Evolutionary conservation across 2,329 filamentous ascomycete genomes (phyloP).

Genomic region (Fusarium staphyleae): DNA sequence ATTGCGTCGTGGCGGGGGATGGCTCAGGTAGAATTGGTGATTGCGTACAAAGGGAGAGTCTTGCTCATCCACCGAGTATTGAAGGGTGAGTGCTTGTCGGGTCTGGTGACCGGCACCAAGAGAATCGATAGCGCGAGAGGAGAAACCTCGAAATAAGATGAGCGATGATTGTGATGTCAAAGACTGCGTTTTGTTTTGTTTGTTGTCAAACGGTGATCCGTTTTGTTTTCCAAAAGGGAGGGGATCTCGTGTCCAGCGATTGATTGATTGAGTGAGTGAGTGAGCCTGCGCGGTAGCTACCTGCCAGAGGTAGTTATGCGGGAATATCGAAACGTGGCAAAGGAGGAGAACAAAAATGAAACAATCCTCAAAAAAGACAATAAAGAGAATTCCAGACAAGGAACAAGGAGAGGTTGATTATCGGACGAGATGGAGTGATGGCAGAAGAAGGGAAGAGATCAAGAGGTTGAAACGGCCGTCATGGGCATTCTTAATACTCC

Average conservation of each 20-base stretch:
- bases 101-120: slow-evolving; percentile 34
- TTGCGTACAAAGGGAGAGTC: slow-evolving; percentile 37
- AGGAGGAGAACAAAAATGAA: background rate
- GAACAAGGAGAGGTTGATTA: slow-evolving; percentile 2
- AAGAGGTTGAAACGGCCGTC: slow-evolving; percentile 27
- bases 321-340: slow-evolving; percentile 29
- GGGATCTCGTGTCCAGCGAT: background rate
- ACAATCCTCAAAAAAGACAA: no score
- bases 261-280: background rate
- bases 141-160: background rate
- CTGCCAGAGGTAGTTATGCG: slow-evolving; percentile 39
- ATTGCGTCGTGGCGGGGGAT: slow-evolving; percentile 9
- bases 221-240: slow-evolving; percentile 20
- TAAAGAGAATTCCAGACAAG: no score
- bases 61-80: slow-evolving; percentile 34
- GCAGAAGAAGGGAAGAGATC: slow-evolving; percentile 1
- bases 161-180: slow-evolving; percentile 25
- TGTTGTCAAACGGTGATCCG: background rate
- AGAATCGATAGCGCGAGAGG: no score
- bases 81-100: slow-evolving; percentile 17
- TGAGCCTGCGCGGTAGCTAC: slow-evolving; percentile 22
- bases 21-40: slow-evolving; percentile 35
- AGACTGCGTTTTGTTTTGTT: slow-evolving; percentile 25
- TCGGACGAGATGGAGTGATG: slow-evolving; percentile 1
- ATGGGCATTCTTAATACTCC: slow-evolving; percentile 23